Evolutionary conservation across 2,329 filamentous ascomycete genomes (phyloP).

Genomic region (Aureobasidium lini): DNA sequence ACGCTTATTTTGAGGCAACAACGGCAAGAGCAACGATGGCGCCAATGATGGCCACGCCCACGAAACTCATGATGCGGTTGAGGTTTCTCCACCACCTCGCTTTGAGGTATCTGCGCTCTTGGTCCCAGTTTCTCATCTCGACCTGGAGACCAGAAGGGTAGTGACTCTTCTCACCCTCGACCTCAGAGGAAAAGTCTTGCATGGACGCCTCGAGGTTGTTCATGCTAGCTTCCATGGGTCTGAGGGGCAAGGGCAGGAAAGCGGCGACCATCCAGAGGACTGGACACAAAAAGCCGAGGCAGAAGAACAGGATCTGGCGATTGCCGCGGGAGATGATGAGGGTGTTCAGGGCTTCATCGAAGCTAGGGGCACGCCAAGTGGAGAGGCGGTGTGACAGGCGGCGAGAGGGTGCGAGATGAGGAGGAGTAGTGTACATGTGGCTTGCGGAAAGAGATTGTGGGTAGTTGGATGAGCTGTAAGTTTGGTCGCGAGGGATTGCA

Average conservation of each 20-base stretch:
- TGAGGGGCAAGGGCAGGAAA: conserved; percentile 27
- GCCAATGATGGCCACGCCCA: conserved; percentile 28
- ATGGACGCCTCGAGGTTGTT: conserved; percentile 18
- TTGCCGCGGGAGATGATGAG: conserved; percentile 27
- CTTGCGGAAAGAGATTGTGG: conserved; percentile 2
- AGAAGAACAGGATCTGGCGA: conserved; percentile 30
- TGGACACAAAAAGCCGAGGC: conserved; percentile 29
- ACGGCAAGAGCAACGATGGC: conserved; percentile 30
- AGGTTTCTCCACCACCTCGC: conserved; percentile 31
- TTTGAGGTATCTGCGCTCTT: conserved; percentile 27
- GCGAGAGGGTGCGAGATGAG: conserved; percentile 24
- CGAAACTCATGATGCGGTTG: conserved; percentile 31
- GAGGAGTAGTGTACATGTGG: conserved; percentile 19
- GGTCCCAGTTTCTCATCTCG: conserved; percentile 21
- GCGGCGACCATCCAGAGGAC: conserved; percentile 30
- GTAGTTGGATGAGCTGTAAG: not conserved
- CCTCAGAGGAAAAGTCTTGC: not conserved
- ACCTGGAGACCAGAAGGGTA: not conserved
- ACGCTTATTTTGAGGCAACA: conserved; percentile 23
- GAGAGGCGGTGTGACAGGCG: conserved; percentile 21
- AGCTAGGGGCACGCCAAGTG: conserved; percentile 27
- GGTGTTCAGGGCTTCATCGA: conserved; percentile 28
- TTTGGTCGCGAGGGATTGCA: conserved; percentile 8
- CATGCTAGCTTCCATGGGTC: conserved; percentile 20
- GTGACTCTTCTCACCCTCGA: conserved; percentile 5